Evolutionary conservation across 371 early-diverging fungal genomes (phyloP), one percentile per base, ranked within the genome.

Genomic region (Dichotomocladium elegans): DNA sequence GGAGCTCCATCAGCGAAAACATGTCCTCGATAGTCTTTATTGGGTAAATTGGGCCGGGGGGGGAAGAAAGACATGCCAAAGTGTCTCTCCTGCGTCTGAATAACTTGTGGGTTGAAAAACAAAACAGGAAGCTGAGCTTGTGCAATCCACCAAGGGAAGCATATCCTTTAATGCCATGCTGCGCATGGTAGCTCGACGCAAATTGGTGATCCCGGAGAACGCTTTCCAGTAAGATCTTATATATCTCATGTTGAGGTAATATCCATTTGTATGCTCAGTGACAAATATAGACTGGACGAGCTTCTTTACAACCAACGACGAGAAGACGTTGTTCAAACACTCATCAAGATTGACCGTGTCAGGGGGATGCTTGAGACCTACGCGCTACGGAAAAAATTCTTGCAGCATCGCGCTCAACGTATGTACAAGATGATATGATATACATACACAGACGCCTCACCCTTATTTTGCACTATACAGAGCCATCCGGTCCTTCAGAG

Each of bases 101-200:
- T 10, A 7, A 7, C 15, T 17, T 15, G 44, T 61, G 55, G 37
- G 43, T 56, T 1, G 44, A 41, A n/a, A n/a, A n/a, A n/a, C n/a
- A n/a, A n/a, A n/a, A n/a, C n/a, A 72, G 71, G 71, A 64, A 64
- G 66, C 65, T 4, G 74, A 66, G 2, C 46, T 70, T 31, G 47
- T 57, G 3, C 72, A 77, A 46, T 51, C 62, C 6, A 37, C 64
- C 1, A 64, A 64, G 53, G 83, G 83, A 3, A n/a, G n/a, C 2
- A 68, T 83, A 11, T 79, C 83, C 37, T 83, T 83, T 50, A 79
- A 79, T 47, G 75, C 79, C 51, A 81, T 81, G 81, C 59, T 83
- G 25, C 60, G 69, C 24, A 79, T 77, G 66, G 55, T 83, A 51
- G 81, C 81, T 8, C 79, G 77, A 42, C 70, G 75, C 55, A 83